Base-by-base conservation (phyloP, 1,139 yeast genomes). In the Entelexis sorbosivorans region DNA sequence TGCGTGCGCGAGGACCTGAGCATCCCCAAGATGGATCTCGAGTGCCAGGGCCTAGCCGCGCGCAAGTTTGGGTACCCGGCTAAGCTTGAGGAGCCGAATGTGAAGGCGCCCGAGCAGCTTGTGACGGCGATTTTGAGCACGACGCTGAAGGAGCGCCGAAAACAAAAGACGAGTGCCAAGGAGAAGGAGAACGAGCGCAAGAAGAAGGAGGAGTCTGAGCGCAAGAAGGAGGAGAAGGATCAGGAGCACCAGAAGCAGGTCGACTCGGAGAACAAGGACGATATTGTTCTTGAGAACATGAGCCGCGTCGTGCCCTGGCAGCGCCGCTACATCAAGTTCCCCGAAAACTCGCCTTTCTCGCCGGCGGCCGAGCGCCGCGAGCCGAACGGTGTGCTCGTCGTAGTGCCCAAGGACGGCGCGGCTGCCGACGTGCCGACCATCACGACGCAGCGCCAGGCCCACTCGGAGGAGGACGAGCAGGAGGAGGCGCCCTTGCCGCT, bases 101-200 rank as follows among this genome's bases (percentile, higher is more conserved):
- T 81, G 60, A 85, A 86, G 64, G 88, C 82, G 54, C 87, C 93
- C 5, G 96, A 86, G 64, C 89, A 86, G 70, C 77, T 89, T 48
- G 85, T 89, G 5, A 86, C 96, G 38, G 98, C 97, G 2, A 95
- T 91, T 24, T 74, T 91, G 57, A 87, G 96, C 1, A 91, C 97
- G 0, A 91, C 98, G 1, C 88, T 81, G 33, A 96, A 96, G 20
- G 85, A 85, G 69, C 93, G 91, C 40, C 80, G 96, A 66, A 61
- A 59, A 54, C 56, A 54, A 52, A 54, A 49, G 29, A 53, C 53
- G 36, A 57, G 52, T 43, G 42, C 33, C 10, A 51, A 49, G 40
- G 52, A 50, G 33, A 61, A 61, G 49, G 61, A 64, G 36, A 69
- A 67, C 50, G 72, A 65, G 31, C 47, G 44, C 49, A 36, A 45